phyloP scores from a whole-genome alignment of 2,329 filamentous ascomycete species.

The Talaromyces sp. region DNA sequence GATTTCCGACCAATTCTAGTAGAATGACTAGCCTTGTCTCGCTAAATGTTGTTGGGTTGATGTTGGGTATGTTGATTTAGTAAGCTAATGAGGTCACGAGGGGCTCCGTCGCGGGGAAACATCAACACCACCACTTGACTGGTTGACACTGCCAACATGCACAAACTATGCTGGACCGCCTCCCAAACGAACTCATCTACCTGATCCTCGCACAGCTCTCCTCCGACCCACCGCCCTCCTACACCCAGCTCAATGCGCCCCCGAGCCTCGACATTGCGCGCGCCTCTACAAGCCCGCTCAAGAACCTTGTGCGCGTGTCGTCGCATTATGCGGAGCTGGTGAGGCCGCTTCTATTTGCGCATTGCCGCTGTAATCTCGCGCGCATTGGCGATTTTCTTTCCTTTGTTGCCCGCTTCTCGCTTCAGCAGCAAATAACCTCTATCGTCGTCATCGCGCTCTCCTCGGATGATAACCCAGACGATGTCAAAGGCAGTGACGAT shows the following conservation, averaged over 20 bases:
- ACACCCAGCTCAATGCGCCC: slow-evolving; percentile 45
- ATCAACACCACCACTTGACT: neutral
- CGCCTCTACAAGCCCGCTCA: slow-evolving; percentile 43
- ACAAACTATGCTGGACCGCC: slow-evolving; percentile 17
- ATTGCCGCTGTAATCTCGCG: slow-evolving; percentile 41
- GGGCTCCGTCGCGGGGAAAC: neutral
- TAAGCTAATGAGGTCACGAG: neutral
- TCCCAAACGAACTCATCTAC: slow-evolving; percentile 60
- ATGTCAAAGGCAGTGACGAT: slow-evolving; percentile 10
- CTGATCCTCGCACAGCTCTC: slow-evolving; percentile 56
- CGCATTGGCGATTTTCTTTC: slow-evolving; percentile 31
- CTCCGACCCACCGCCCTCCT: slow-evolving; percentile 43
- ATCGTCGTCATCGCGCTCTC: slow-evolving; percentile 43
- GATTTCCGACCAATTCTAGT: neutral
- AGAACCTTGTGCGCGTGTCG: slow-evolving; percentile 53
- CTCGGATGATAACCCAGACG: slow-evolving; percentile 22
- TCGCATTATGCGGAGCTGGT: slow-evolving; percentile 50
- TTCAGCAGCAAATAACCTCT: slow-evolving; percentile 41
- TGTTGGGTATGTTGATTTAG: neutral
- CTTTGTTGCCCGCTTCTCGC: slow-evolving; percentile 30
- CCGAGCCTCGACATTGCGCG: slow-evolving; percentile 43
- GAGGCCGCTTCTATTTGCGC: slow-evolving; percentile 55
- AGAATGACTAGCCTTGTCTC: neutral
- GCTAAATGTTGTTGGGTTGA: too few species aligned
- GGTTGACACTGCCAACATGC: neutral